Evolutionary conservation across 352 stramenopile species (phyloP).

Genomic region (Pythium diclinum): DNA sequence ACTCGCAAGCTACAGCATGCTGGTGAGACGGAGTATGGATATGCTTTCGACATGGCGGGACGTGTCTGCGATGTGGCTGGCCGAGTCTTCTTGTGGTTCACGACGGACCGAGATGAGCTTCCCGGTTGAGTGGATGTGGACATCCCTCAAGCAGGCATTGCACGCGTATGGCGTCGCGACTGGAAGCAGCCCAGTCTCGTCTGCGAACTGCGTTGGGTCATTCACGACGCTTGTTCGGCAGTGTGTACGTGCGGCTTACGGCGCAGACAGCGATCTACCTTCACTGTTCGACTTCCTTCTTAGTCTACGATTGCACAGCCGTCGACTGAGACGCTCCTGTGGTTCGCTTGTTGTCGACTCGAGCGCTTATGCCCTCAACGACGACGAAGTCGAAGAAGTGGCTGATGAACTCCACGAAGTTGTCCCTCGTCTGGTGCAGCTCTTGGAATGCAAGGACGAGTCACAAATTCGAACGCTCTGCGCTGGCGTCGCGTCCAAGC

Average conservation of each 20-base stretch:
- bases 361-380: background rate
- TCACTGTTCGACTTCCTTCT: slow-evolving; percentile 21
- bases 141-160: slow-evolving; percentile 26
- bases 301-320: slow-evolving; percentile 7
- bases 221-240: slow-evolving; percentile 12
- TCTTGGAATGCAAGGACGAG: slow-evolving; percentile 24
- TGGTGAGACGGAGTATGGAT: slow-evolving; percentile 40
- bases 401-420: slow-evolving; percentile 6
- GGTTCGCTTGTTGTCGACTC: background rate
- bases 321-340: background rate
- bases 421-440: slow-evolving; percentile 17
- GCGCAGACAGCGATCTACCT: background rate
- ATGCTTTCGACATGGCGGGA: slow-evolving; percentile 36
- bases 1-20: slow-evolving; percentile 24
- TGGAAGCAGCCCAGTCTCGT: background rate
- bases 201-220: slow-evolving; percentile 8
- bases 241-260: background rate
- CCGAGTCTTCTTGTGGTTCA: background rate
- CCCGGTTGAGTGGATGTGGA: slow-evolving; percentile 39
- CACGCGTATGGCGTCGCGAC: background rate
- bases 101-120: background rate
- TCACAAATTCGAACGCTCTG: slow-evolving; percentile 16
- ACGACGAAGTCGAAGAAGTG: background rate
- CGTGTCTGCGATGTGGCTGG: slow-evolving; percentile 3
- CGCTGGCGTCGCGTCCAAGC: slow-evolving; percentile 22